Base-by-base conservation (phyloP, 1,284 basidiomycete genomes). In the Volvariella volvacea region DNA sequence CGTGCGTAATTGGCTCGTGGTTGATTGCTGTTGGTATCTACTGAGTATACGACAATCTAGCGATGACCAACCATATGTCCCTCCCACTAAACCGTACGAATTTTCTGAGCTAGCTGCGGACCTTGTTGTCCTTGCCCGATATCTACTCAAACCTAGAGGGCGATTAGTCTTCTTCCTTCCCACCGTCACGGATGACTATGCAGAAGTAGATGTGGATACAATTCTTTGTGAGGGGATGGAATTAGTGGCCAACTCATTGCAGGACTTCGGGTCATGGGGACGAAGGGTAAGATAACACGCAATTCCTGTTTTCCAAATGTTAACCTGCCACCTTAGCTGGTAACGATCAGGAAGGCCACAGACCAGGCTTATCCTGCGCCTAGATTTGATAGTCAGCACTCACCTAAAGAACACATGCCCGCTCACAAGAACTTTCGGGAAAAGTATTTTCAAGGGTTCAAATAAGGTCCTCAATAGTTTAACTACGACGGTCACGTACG, bases 201-300 rank as follows among this genome's bases (percentile, higher is more conserved):
- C 85, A 51, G 87, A 90, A 52, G 70, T 94, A 1, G 93, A 97
- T 57, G 70, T 96, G 1, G 62, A 77, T 22, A 72, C 80, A 0
- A 74, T 83, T 67, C 63, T 84, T 2, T 87, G 85, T 53, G 83
- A 89, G 28, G 93, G 92, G 0, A 92, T 99, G 85, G 82, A 83
- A 55, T 66, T 93, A 12, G 74, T 92, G 22, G 84, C 88, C 0
- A 96, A 97, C 59, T 93, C 89, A 36, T 66, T 93, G 52, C 95
- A 99, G 64, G 85, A 91, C 59, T 99, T 97, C 61, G 94, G 93
- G 10, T 87, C 85, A 31, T 99, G 95, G 95, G 92, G 92, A 2
- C 73, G 95, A 49, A 68, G 93, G 59, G 92, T 92, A 57, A 64
- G 88, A 36, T 37, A 19, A 20, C 6, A 12, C 25, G 6, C 12